Evolutionary conservation across 495 filamentous ascomycete genomes (phyloP).

Genomic region (Talaromyces wortmannii): DNA sequence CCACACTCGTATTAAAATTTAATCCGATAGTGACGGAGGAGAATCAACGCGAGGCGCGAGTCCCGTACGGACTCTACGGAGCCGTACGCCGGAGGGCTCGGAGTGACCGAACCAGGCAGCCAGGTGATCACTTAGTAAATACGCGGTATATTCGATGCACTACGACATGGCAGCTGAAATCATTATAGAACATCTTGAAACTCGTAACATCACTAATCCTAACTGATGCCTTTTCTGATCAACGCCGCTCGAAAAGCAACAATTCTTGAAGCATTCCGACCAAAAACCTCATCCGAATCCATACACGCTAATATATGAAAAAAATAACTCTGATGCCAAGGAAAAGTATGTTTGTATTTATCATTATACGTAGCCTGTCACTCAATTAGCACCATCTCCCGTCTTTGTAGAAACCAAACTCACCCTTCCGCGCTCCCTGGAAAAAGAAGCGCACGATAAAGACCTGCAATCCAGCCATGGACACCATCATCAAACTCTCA

Average conservation of each 20-base stretch:
- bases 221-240: not conserved
- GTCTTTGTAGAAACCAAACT: conserved; percentile 12
- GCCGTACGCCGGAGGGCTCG: too few relatives aligned
- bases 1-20: not conserved
- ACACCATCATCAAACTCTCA: conserved; percentile 85
- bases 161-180: too few relatives aligned
- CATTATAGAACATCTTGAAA: too few relatives aligned
- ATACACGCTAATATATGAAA: not conserved
- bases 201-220: too few relatives aligned
- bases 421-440: conserved; percentile 77
- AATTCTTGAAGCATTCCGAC: not conserved
- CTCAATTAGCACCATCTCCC: not conserved
- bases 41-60: too few relatives aligned
- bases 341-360: not conserved
- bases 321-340: not conserved
- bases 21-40: too few relatives aligned
- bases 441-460: conserved; percentile 99
- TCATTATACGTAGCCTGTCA: not conserved
- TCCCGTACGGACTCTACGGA: too few relatives aligned
- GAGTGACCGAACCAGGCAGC: too few relatives aligned
- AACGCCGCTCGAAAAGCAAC: not conserved
- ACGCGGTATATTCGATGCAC: too few relatives aligned
- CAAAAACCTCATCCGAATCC: not conserved
- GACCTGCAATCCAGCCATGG: conserved; percentile 95
- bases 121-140: too few relatives aligned